These are phyloP conservation scores for Thielaviopsis cerberus DNA, from an alignment of 2,329 filamentous ascomycete species.

Conservation along the genomic window DNA sequence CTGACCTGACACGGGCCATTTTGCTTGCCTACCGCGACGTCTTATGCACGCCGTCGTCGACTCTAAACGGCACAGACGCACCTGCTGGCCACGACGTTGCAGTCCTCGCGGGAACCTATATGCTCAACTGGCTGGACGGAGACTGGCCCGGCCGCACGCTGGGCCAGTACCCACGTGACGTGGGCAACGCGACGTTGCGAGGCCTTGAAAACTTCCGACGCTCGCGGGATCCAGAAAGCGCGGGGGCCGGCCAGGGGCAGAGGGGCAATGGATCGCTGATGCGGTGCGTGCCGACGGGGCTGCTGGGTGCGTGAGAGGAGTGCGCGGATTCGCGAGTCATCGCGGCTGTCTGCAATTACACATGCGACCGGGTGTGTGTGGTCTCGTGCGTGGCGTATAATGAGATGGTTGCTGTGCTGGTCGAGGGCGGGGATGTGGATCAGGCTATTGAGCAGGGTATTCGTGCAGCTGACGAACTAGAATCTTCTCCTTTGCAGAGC, in stretches of 20 bases:
- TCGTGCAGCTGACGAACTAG: constrained; percentile 14
- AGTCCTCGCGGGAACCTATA: constrained; percentile 20
- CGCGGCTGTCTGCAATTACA: constrained; percentile 22
- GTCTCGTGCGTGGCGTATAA: constrained; percentile 24
- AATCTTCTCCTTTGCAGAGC: constrained; percentile 4
- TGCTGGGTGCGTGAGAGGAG: constrained; percentile 20
- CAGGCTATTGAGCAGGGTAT: constrained; percentile 19
- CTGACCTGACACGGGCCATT: constrained; percentile 27
- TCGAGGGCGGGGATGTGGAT: constrained; percentile 14
- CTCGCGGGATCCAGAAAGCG: constrained; percentile 16
- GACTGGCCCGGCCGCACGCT: constrained; percentile 23
- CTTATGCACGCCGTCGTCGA: no score
- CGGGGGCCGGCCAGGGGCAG: constrained; percentile 22
- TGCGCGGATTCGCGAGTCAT: constrained; percentile 18
- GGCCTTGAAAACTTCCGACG: constrained; percentile 19
- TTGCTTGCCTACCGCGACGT: constrained; percentile 26
- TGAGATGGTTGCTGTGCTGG: constrained; percentile 19
- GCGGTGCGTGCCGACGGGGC: constrained; percentile 27
- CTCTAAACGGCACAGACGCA: not conserved
- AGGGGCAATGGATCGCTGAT: constrained; percentile 30
- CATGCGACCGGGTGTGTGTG: constrained; percentile 21
- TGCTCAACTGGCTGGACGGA: constrained; percentile 25
- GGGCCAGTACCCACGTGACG: constrained; percentile 20
- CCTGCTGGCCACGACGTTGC: constrained; percentile 17
- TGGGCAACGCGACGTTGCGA: constrained; percentile 22